phyloP scores from a whole-genome alignment of 305 asterid genomes.

The Fraxinus baroniana region DNA sequence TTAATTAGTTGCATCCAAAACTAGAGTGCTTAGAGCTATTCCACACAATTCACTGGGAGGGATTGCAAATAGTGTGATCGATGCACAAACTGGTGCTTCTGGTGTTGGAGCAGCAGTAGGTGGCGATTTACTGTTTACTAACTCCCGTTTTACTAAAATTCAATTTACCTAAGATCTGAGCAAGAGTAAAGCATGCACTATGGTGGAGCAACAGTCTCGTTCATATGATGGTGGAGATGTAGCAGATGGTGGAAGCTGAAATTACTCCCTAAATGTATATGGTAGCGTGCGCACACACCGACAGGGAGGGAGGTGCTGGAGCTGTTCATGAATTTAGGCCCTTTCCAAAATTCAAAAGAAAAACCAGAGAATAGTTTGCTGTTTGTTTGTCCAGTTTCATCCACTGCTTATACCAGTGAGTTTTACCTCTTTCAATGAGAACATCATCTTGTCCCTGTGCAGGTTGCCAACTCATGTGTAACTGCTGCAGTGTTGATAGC shows the following conservation, averaged over 20 bases:
- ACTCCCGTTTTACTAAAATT: not conserved
- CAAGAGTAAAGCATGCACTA: not conserved
- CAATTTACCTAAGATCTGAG: not conserved
- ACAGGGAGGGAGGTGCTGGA: not conserved
- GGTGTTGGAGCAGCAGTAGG: slow-evolving; percentile 1
- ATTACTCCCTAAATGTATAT: not conserved
- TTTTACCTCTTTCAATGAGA: not conserved
- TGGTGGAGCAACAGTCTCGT: not conserved
- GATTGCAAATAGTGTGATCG: not conserved
- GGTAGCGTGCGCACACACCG: not conserved
- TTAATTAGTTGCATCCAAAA: not conserved
- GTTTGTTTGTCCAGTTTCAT: not conserved
- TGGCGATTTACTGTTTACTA: not conserved
- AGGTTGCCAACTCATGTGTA: slow-evolving; percentile 73
- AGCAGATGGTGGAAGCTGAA: not conserved
- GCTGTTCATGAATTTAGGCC: not conserved
- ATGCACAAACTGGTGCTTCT: not conserved
- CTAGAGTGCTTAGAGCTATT: not conserved
- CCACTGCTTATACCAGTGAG: not conserved
- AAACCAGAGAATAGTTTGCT: not conserved
- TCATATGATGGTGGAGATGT: not conserved
- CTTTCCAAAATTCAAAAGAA: not conserved
- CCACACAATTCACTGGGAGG: not conserved
- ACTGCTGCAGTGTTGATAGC: slow-evolving; percentile 72
- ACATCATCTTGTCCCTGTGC: slow-evolving; percentile 26